Evolutionary conservation across 176 grass and related monocot species (phyloP).

Genomic region (Guadua angustifolia): DNA sequence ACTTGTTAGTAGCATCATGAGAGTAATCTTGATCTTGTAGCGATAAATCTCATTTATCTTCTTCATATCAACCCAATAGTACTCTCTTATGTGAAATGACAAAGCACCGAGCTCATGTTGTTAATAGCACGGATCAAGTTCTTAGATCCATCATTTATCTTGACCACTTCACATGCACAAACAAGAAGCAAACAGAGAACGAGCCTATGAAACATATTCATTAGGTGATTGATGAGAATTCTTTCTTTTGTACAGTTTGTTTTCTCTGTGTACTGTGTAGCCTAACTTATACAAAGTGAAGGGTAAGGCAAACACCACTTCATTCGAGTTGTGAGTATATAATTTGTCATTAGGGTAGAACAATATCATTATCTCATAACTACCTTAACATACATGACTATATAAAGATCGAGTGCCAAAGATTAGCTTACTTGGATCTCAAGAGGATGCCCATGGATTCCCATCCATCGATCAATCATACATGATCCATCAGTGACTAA

Average conservation of each 20-base stretch:
- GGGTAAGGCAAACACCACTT: conserved; percentile 15
- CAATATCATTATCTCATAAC: background rate
- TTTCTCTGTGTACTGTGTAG: conserved; percentile 22
- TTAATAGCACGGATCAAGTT: conserved; percentile 74
- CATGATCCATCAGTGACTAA: conserved; percentile 97
- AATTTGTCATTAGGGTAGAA: background rate
- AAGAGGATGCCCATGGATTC: conserved; percentile 98
- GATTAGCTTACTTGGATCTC: conserved; percentile 84
- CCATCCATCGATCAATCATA: conserved; percentile 97
- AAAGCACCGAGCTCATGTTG: conserved; percentile 74
- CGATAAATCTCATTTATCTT: conserved; percentile 95
- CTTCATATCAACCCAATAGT: conserved; percentile 91
- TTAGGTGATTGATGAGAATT: conserved; percentile 25
- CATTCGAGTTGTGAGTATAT: conserved; percentile 6
- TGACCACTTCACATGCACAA: conserved; percentile 81
- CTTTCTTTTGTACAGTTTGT: conserved; percentile 29
- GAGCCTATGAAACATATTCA: conserved; percentile 66
- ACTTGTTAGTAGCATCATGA: conserved; percentile 86
- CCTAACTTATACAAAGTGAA: conserved; percentile 7
- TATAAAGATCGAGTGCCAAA: background rate
- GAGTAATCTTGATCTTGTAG: conserved; percentile 92
- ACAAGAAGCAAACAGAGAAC: conserved; percentile 81
- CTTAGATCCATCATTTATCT: conserved; percentile 64
- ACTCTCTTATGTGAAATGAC: conserved; percentile 88
- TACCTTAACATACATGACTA: conserved; percentile 25